A percentile compares a stretch with the other conserved stretches of the same genome.
Conservation (phyloP, 306 rosid species). For the Rosa multiflora region DNA sequence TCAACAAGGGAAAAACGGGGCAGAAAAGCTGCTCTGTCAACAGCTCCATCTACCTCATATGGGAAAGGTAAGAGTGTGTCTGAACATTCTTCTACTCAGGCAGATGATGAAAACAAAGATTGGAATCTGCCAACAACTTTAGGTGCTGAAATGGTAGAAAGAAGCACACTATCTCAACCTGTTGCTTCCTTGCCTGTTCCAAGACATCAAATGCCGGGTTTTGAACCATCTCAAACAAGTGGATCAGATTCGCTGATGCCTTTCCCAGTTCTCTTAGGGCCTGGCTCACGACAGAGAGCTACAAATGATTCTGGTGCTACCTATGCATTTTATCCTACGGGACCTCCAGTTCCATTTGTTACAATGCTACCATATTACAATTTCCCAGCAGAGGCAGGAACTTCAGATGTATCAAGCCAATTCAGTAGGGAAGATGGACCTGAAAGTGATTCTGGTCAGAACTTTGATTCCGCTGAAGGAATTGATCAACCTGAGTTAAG, state of each 20-base stretch:
- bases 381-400: conserved; percentile 54
- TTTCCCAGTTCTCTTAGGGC: conserved; percentile 63
- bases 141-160: conserved; percentile 57
- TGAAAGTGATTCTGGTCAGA: conserved; percentile 63
- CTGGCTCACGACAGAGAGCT: conserved; percentile 70
- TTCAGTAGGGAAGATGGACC: conserved; percentile 57
- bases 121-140: conserved; percentile 49
- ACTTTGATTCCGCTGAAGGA: conserved; percentile 63
- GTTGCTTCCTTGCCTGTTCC: conserved; percentile 45
- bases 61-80: conserved; percentile 68
- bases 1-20: conserved; percentile 78
- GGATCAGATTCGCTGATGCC: conserved; percentile 69
- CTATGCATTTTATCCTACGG: conserved; percentile 79
- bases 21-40: conserved; percentile 39
- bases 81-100: conserved; percentile 57
- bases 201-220: conserved; percentile 65
- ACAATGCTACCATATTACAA: conserved; percentile 76
- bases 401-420: conserved; percentile 64
- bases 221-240: conserved; percentile 68
- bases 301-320: conserved; percentile 62
- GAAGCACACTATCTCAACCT: conserved; percentile 46
- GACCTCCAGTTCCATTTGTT: conserved; percentile 96
- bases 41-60: conserved; percentile 43
- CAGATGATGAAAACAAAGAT: conserved; percentile 70
- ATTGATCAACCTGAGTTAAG: conserved; percentile 51